phyloP scores from a whole-genome alignment of 345 rosid species.

The Corymbia maculata region DNA sequence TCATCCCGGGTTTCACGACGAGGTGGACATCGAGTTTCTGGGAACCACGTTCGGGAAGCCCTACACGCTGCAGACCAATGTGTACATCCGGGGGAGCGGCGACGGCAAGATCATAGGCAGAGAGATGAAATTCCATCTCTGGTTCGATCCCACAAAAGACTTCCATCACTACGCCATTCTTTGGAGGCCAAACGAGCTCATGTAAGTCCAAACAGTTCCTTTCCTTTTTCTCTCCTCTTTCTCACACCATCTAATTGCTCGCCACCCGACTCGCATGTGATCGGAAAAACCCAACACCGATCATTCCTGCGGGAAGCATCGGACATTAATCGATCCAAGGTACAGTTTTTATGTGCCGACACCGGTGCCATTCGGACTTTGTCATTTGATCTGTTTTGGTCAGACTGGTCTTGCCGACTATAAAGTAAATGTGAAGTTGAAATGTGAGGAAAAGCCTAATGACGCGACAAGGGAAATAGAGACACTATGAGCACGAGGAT shows the following conservation, averaged over 20 bases:
- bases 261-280: background rate
- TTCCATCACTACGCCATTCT: constrained; percentile 90
- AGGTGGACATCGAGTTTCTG: constrained; percentile 90
- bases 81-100: constrained; percentile 92
- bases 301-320: background rate
- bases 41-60: constrained; percentile 96
- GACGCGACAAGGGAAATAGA: background rate
- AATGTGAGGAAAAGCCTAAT: background rate
- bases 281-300: background rate
- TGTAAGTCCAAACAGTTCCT: constrained; percentile 36
- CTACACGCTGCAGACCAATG: constrained; percentile 90
- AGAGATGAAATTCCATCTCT: constrained; percentile 82
- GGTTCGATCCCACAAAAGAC: constrained; percentile 85
- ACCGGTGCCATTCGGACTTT: background rate
- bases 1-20: constrained; percentile 88
- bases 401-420: background rate
- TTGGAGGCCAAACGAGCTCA: constrained; percentile 89
- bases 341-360: background rate
- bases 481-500: background rate
- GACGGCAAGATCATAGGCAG: constrained; percentile 88
- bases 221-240: background rate
- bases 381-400: background rate
- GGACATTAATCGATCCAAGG: background rate
- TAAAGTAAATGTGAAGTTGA: background rate
- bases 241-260: background rate